A percentile compares a stretch with the other conserved stretches of the same genome.
phyloP scores from a whole-genome alignment of 768 basidiomycete species.

The Trametes coccinea region DNA sequence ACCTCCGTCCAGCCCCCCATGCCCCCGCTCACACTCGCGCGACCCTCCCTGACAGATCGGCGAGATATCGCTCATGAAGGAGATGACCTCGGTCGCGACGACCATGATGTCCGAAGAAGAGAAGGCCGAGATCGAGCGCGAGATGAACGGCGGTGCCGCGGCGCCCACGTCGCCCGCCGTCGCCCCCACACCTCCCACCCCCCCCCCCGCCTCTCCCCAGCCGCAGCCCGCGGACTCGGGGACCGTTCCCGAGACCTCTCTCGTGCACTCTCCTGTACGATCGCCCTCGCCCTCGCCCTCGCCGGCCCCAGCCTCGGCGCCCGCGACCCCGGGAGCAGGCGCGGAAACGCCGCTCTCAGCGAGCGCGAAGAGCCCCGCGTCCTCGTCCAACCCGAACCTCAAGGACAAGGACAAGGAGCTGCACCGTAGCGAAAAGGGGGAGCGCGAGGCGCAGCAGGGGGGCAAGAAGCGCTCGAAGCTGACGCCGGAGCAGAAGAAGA shows the following conservation, averaged over 20 bases:
- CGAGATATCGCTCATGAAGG: constrained; percentile 94
- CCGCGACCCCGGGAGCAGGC: not conserved
- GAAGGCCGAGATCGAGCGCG: constrained; percentile 80
- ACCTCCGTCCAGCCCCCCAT: not conserved
- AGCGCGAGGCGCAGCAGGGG: constrained; percentile 25
- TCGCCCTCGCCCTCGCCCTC: constrained; percentile 9
- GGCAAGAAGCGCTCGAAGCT: constrained; percentile 52
- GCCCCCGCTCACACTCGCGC: not conserved
- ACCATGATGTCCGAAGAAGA: constrained; percentile 94
- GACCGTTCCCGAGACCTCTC: not conserved
- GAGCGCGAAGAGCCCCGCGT: constrained; percentile 21
- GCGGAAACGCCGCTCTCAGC: constrained; percentile 8
- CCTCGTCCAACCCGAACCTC: constrained; percentile 25
- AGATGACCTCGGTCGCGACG: constrained; percentile 81
- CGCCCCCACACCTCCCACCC: constrained; percentile 15
- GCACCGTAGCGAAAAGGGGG: constrained; percentile 35
- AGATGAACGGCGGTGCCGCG: constrained; percentile 48
- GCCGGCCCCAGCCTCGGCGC: constrained; percentile 1
- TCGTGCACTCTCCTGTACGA: constrained; percentile 6
- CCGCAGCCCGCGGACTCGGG: not conserved
- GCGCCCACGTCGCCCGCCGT: constrained; percentile 31
- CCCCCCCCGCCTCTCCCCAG: constrained; percentile 5
- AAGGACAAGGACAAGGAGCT: constrained; percentile 33
- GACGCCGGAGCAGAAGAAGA: constrained; percentile 81
- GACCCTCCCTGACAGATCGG: constrained; percentile 65